phyloP scores from a whole-genome alignment of 495 filamentous ascomycete genomes.

The Aspergillus diversus region DNA sequence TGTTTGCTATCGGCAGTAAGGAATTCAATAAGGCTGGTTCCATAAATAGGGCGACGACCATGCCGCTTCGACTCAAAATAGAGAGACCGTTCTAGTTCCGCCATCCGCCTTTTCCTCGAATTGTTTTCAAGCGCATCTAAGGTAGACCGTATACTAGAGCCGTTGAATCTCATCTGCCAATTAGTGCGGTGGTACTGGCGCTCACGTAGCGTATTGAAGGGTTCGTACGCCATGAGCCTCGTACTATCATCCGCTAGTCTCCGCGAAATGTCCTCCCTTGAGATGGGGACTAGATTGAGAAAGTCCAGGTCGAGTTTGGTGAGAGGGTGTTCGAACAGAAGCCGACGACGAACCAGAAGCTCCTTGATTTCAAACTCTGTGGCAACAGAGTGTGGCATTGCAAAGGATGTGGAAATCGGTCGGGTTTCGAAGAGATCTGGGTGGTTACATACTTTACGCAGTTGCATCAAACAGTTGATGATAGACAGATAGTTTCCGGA shows the following conservation, averaged over 20 bases:
- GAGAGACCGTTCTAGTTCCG: slow-evolving; percentile 77
- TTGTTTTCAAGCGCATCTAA: slow-evolving; percentile 73
- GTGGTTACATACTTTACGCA: slow-evolving; percentile 98
- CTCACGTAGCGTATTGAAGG: slow-evolving; percentile 64
- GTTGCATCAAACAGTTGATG: slow-evolving; percentile 97
- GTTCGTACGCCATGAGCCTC: slow-evolving; percentile 64
- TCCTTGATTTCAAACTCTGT: slow-evolving; percentile 81
- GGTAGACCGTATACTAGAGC: slow-evolving; percentile 67
- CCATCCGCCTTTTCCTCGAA: slow-evolving; percentile 70
- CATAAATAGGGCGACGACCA: slow-evolving; percentile 80
- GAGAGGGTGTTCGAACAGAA: slow-evolving; percentile 69
- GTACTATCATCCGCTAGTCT: slow-evolving; percentile 62
- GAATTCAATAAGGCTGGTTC: slow-evolving; percentile 71
- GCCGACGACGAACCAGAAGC: slow-evolving; percentile 64
- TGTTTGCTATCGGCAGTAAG: slow-evolving; percentile 64
- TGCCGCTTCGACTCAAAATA: slow-evolving; percentile 82
- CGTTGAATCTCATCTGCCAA: slow-evolving; percentile 61
- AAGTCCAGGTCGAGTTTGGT: slow-evolving; percentile 71
- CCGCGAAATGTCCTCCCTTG: slow-evolving; percentile 68
- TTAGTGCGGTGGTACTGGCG: slow-evolving; percentile 65
- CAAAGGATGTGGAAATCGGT: slow-evolving; percentile 96
- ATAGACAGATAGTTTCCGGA: slow-evolving; percentile 97
- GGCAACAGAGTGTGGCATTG: slow-evolving; percentile 82
- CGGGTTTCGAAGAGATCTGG: slow-evolving; percentile 98
- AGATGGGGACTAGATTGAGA: slow-evolving; percentile 78